Evolutionary conservation across 441 rosid genomes (phyloP), one percentile per base, ranked within the genome.

Genomic region (Dalechampia spathulata): DNA sequence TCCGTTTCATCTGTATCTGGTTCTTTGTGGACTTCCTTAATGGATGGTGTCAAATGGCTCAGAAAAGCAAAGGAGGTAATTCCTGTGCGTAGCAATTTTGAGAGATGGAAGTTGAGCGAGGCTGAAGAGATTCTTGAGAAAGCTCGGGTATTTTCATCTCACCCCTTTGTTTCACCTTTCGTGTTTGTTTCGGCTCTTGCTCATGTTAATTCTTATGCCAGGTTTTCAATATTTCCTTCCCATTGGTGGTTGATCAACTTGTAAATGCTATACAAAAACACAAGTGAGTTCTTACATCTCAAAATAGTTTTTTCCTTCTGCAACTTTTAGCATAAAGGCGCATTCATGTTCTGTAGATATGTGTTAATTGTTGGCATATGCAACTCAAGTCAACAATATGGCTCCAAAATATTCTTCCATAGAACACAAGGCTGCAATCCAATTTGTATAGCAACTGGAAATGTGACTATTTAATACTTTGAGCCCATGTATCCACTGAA

Each of bases 31-130:
- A 58, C 67, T 62, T 63, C 68, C 25, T 64, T 87, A 63, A 48
- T 56, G 59, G 50, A 57, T 44, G 85, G 79, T 40, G 66, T 76
- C 40, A 75, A 66, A 74, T 84, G 92, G 95, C 80, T 87, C 57
- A 66, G 61, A 57, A 74, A 69, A 55, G 85, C 82, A 57, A 71
- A 74, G 44, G 71, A 60, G 49, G 63, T 69, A 56, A 73, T 82
- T 66, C 69, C 62, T 53, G 47, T 61, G 34, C 76, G 71, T 8
- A 34, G 52, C 30, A 58, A 71, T 62, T 55, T 49, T 70, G 73
- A 65, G 72, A 71, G 67, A 61, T 78, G 49, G 73, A 75, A 60
- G 56, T 55, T 82, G 58, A 64, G 73, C 52, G 81, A 80, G 59
- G 92, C 77, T 8, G 83, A 80, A 66, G 82, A 68, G 62, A 55